Percentiles rank a stretch among this genome's conserved stretches.
Evolutionary conservation across 805 yeast species (phyloP).

Genomic region (Wickerhamomyces bovis): DNA sequence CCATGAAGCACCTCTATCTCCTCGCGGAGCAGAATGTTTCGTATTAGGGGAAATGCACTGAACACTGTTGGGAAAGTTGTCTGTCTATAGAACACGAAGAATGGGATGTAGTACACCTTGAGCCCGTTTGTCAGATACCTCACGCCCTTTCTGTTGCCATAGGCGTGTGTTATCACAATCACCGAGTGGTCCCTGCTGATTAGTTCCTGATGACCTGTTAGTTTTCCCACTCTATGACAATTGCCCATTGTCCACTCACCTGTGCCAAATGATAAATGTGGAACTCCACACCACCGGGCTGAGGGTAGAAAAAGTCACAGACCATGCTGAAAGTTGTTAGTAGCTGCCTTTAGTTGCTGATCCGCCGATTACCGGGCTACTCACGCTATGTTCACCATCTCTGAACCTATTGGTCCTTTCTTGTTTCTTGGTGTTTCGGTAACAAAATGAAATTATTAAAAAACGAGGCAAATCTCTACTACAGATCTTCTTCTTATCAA

Average conservation of each 20-base stretch:
- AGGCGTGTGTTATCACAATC: conserved; percentile 81
- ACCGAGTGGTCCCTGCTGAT: conserved; percentile 81
- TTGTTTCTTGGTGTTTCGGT: background rate
- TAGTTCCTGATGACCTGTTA: conserved; percentile 44
- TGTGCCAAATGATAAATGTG: conserved; percentile 83
- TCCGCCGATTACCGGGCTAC: background rate
- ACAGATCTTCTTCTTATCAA: background rate
- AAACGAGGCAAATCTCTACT: background rate
- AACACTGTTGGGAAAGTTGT: conserved; percentile 87
- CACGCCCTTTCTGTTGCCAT: conserved; percentile 76
- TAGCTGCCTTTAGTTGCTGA: background rate
- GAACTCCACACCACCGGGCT: conserved; percentile 96
- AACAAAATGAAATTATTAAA: background rate
- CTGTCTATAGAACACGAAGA: conserved; percentile 71
- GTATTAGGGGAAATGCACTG: conserved; percentile 74
- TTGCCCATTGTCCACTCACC: background rate
- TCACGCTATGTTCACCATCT: background rate
- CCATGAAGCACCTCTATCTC: conserved; percentile 87
- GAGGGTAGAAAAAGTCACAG: conserved; percentile 96
- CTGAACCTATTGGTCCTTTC: background rate
- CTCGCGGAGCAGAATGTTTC: conserved; percentile 85
- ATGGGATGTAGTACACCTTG: conserved; percentile 89
- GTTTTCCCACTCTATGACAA: background rate
- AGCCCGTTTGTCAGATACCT: conserved; percentile 83
- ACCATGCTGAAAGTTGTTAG: conserved; percentile 46